phyloP scores from a whole-genome alignment of 179 eudicot genomes.

The Silene noctiflora region DNA sequence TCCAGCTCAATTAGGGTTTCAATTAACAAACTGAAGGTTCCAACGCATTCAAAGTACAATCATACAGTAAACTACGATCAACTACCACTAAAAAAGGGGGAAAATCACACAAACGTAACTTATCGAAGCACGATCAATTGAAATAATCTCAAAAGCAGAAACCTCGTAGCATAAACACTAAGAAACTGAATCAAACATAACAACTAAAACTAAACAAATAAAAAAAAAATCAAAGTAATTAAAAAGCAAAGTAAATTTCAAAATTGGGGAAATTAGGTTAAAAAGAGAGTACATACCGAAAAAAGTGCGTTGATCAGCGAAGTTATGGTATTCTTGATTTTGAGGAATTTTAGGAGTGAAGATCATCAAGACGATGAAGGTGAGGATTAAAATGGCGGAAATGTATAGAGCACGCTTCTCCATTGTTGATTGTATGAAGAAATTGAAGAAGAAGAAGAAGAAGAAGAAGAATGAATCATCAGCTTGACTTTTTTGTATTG shows the following conservation, averaged over 20 bases:
- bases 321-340: slow-evolving; percentile 72
- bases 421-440: slow-evolving; percentile 28
- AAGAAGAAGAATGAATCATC: too few relatives aligned
- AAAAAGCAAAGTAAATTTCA: too few relatives aligned
- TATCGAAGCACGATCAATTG: neutral
- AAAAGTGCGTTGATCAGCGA: slow-evolving; percentile 76
- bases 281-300: slow-evolving; percentile 45
- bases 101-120: neutral
- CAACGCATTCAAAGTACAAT: neutral
- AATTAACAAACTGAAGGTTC: neutral
- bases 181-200: neutral
- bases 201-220: neutral
- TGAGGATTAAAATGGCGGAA: slow-evolving; percentile 51
- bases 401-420: slow-evolving; percentile 40
- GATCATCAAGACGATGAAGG: slow-evolving; percentile 69
- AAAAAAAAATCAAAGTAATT: neutral
- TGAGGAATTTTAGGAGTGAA: slow-evolving; percentile 77
- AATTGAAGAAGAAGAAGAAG: too few relatives aligned
- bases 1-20: slow-evolving; percentile 2
- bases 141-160: neutral
- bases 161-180: neutral
- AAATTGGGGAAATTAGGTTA: neutral
- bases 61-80: neutral
- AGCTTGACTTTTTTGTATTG: neutral
- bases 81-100: neutral